Evolutionary conservation across 2,329 filamentous ascomycete genomes (phyloP), one percentile per base, ranked within the genome.

Genomic region (Aspergillus carbonarius): DNA sequence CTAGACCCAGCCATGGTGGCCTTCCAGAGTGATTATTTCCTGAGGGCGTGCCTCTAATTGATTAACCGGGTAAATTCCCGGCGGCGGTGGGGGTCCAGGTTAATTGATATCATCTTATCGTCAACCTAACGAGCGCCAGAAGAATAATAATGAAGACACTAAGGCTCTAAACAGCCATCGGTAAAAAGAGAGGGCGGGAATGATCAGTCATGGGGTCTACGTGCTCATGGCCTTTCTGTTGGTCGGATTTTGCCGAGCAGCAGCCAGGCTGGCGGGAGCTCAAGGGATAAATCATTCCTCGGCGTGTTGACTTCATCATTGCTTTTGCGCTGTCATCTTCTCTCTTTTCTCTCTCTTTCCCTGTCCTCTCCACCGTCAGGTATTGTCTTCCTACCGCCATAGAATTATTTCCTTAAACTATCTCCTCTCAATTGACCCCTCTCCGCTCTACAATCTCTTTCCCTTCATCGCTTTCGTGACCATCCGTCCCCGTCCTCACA

Each of bases 51-150:
- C 15, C 42, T 25, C 13, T n/a, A 3, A 30, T 25, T 27, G 34
- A 61, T 66, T 62, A 66, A 63, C 63, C 64, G 64, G 65, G 54
- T 57, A 67, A 64, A 60, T 61, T 61, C 58, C 61, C 64, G 61
- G 61, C 49, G 63, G 64, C 58, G 54, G 53, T 42, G 48, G 48
- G 17, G 27, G 12, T 32, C 12, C n/a, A 44, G 32, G 52, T 23
- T 30, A 48, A 17, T 57, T 57, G 40, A 48, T 40, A 56, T 59
- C 61, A 58, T 37, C 15, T 40, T 44, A 48, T 8, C 42, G 32
- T 23, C 18, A 39, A 44, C 10, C 13, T 15, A 25, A n/a, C 25
- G 18, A 18, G 15, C 20, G 20, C 27, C 18, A 42, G 18, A 34
- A 44, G 15, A 17, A 40, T n/a, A 32, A 49, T 27, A 15, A 47